Conservation (phyloP, 169 alveolate species). For the Babesia caballi region DNA sequence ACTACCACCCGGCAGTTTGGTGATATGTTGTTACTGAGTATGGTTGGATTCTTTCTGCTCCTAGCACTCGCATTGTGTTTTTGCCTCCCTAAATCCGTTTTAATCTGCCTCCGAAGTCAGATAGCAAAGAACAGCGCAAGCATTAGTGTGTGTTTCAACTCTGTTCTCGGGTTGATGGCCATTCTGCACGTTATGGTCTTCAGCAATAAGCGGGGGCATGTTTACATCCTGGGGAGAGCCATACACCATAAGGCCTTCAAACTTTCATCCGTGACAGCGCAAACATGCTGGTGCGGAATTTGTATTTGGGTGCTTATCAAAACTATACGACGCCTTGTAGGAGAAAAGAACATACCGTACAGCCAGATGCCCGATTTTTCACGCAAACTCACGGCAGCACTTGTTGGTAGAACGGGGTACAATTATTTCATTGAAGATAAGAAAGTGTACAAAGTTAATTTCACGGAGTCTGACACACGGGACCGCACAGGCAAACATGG, state of each 20-base stretch:
- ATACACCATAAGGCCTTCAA: neutral
- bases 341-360: neutral
- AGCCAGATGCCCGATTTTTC: neutral
- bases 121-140: neutral
- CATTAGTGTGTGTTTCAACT: neutral
- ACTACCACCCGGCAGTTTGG: neutral
- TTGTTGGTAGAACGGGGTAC: neutral
- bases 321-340: neutral
- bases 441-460: conserved; percentile 3
- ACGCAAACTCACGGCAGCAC: neutral
- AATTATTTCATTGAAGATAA: neutral
- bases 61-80: neutral
- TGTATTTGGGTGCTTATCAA: neutral
- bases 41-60: neutral
- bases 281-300: neutral
- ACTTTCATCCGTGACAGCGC: neutral
- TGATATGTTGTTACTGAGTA: neutral
- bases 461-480: neutral
- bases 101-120: neutral
- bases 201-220: neutral
- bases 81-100: neutral
- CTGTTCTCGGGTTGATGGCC: neutral
- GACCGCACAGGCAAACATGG: neutral
- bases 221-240: neutral
- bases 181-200: neutral